phyloP scores from a whole-genome alignment of 2,329 filamentous ascomycete genomes.

The Penicillium sp. region DNA sequence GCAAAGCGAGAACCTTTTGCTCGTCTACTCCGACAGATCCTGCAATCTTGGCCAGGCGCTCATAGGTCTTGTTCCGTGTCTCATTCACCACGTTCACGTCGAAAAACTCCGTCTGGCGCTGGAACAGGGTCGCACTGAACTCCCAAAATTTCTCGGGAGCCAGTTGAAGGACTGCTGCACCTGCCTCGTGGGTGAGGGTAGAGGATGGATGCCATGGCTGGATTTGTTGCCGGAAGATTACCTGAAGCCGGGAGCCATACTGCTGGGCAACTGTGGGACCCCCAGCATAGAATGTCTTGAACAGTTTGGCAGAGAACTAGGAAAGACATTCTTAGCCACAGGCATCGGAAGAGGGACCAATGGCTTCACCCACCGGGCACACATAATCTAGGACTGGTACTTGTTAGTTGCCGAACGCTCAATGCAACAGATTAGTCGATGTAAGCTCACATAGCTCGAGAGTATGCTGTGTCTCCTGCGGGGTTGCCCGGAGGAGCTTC shows the following conservation, averaged over 20 bases:
- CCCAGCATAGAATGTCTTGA: slow-evolving; percentile 76
- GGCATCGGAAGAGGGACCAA: background rate
- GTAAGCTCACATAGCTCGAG: slow-evolving; percentile 47
- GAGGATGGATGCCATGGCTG: slow-evolving; percentile 95
- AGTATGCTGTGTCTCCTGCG: slow-evolving; percentile 40
- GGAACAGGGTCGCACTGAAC: slow-evolving; percentile 74
- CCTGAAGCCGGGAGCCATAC: slow-evolving; percentile 66
- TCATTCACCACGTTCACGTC: slow-evolving; percentile 85
- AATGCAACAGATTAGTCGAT: slow-evolving; percentile 1
- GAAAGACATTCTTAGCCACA: slow-evolving; percentile 12
- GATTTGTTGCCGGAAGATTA: slow-evolving; percentile 89
- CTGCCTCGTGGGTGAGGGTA: slow-evolving; percentile 75
- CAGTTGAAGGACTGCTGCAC: slow-evolving; percentile 75
- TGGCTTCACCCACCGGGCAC: slow-evolving; percentile 64
- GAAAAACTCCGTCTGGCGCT: slow-evolving; percentile 77
- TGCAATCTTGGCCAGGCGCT: slow-evolving; percentile 76
- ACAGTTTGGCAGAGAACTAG: slow-evolving; percentile 71
- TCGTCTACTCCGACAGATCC: slow-evolving; percentile 70
- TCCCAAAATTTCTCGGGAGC: slow-evolving; percentile 77
- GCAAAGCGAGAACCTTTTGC: slow-evolving; percentile 69
- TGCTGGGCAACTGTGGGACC: slow-evolving; percentile 67
- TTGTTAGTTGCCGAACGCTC: slow-evolving; percentile 5
- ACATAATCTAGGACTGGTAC: slow-evolving; percentile 80
- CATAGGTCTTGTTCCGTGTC: slow-evolving; percentile 82
- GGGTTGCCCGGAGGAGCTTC: slow-evolving; percentile 33